Percentiles rank a stretch among this genome's conserved stretches.
These are phyloP conservation scores for Metrosideros polymorpha DNA, from an alignment of 441 rosid species.

Conservation along the genomic window DNA sequence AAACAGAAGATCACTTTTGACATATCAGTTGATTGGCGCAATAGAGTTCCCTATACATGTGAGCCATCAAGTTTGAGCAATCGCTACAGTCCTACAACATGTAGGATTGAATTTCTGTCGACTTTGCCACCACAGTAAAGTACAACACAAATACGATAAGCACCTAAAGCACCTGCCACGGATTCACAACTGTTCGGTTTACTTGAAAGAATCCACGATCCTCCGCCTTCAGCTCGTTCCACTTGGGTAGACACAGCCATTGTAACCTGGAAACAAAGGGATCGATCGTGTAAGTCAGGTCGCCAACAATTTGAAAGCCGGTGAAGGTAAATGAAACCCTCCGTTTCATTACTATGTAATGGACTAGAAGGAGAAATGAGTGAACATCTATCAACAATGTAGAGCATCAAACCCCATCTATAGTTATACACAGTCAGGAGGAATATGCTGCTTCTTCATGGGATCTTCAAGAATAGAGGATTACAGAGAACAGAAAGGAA, in stretches of 20 bases:
- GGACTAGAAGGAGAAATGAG: not conserved
- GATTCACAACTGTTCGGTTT: not conserved
- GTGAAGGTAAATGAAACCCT: not conserved
- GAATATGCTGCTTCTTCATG: not conserved
- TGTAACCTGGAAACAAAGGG: constrained; percentile 18
- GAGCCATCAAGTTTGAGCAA: not conserved
- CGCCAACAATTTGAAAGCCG: not conserved
- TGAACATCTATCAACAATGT: not conserved
- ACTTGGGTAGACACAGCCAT: constrained; percentile 27
- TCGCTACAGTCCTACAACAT: not conserved
- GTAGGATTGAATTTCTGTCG: not conserved
- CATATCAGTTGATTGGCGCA: not conserved
- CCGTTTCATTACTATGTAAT: not conserved
- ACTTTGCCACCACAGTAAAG: not conserved
- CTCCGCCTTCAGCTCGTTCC: not conserved
- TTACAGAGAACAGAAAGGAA: not conserved
- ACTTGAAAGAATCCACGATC: not conserved
- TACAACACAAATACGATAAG: not conserved
- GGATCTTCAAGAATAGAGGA: not conserved
- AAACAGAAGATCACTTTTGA: not conserved
- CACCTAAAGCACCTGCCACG: not conserved
- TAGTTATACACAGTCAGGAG: not conserved
- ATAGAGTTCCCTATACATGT: not conserved
- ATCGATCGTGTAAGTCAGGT: not conserved
- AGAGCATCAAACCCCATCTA: not conserved